Evolutionary conservation across 495 filamentous ascomycete species (phyloP).

Genomic region (Apiosordaria backusii): DNA sequence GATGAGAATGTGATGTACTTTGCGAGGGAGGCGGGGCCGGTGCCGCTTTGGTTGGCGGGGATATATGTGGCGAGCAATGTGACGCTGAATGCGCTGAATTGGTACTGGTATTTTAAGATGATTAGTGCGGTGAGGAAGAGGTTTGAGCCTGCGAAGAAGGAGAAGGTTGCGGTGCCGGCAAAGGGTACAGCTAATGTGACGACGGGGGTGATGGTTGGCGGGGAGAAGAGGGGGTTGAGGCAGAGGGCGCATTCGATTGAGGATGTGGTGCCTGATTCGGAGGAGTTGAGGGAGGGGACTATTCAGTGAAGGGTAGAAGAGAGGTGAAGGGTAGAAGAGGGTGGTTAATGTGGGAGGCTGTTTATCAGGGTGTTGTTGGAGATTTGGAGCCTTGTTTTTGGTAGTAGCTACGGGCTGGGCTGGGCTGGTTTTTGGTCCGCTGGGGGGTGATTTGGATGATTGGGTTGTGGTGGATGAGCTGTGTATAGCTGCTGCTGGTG

Average conservation of each 20-base stretch:
- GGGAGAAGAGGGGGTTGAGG: conserved; percentile 1
- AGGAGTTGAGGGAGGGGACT: conserved; percentile 33
- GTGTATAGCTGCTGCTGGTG: neutral
- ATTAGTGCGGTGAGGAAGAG: conserved; percentile 84
- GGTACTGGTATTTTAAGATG: conserved; percentile 98
- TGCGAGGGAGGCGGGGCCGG: conserved; percentile 41
- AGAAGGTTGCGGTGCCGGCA: conserved; percentile 9
- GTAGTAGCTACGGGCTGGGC: no score
- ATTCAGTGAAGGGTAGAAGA: conserved; percentile 26
- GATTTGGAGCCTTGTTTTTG: neutral
- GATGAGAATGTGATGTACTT: conserved; percentile 45
- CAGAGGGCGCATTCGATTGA: conserved; percentile 26
- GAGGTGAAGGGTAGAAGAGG: neutral
- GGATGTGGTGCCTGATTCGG: conserved; percentile 34
- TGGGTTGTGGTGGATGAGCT: neutral
- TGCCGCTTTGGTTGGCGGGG: conserved; percentile 77
- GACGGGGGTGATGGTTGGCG: conserved; percentile 4
- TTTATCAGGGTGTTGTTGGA: neutral
- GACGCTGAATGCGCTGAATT: conserved; percentile 81
- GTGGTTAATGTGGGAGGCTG: neutral
- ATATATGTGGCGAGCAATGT: conserved; percentile 76
- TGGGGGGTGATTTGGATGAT: neutral
- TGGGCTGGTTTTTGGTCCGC: no score
- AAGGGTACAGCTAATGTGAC: neutral
- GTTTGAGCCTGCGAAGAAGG: conserved; percentile 60